These are phyloP conservation scores for Papilionanthe hybrid DNA, from an alignment of 116 monocot genomes.

Conservation along the genomic window DNA sequence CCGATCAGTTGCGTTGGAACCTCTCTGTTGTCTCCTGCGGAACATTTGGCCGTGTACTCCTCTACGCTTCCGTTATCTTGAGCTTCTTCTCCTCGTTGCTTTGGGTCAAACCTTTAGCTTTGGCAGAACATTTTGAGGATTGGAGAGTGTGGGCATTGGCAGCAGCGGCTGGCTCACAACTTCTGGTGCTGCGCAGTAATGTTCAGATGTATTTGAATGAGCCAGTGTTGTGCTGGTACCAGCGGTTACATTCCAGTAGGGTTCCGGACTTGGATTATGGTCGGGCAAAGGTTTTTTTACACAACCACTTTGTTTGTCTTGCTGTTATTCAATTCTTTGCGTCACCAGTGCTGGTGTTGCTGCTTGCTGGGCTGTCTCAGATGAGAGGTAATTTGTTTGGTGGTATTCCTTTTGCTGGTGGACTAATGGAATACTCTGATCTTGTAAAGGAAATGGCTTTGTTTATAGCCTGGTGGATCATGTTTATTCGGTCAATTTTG, in stretches of 20 bases:
- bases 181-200: slow-evolving; percentile 43
- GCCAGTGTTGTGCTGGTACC: slow-evolving; percentile 84
- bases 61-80: slow-evolving; percentile 24
- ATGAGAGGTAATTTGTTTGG: slow-evolving; percentile 47
- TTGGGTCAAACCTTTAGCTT: slow-evolving; percentile 34
- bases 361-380: slow-evolving; percentile 59
- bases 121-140: slow-evolving; percentile 5
- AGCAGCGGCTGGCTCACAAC: slow-evolving; percentile 28
- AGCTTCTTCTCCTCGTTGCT: slow-evolving; percentile 38
- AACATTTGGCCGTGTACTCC: slow-evolving; percentile 15
- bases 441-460: slow-evolving; percentile 58
- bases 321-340: slow-evolving; percentile 62
- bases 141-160: slow-evolving; percentile 36
- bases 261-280: slow-evolving; percentile 64
- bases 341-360: slow-evolving; percentile 46
- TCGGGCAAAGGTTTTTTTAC: slow-evolving; percentile 81
- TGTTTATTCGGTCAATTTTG: slow-evolving; percentile 46
- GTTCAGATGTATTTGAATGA: slow-evolving; percentile 85
- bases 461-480: slow-evolving; percentile 83
- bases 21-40: slow-evolving; percentile 52
- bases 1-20: slow-evolving; percentile 73
- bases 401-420: slow-evolving; percentile 10
- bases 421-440: slow-evolving; percentile 26
- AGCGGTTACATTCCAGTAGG: slow-evolving; percentile 61
- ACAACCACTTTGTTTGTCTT: slow-evolving; percentile 63